Conservation (phyloP, 1,139 yeast genomes). For the Citeromyces siamensis region DNA sequence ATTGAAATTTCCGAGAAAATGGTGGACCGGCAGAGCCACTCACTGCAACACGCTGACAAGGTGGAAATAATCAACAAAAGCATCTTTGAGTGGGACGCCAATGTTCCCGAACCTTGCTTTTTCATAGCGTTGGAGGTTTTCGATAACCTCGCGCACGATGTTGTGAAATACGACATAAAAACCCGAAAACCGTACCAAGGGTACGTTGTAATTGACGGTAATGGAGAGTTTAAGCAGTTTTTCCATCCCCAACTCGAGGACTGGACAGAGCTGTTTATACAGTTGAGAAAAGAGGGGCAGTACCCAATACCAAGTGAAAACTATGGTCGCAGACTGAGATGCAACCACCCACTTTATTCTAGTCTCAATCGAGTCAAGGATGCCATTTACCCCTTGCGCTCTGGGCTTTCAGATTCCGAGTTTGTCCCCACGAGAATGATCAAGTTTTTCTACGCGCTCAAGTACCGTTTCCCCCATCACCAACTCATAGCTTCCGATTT, state of each 20-base stretch:
- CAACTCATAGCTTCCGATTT: slow-evolving; percentile 66
- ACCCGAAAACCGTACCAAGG: slow-evolving; percentile 70
- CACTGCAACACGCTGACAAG: slow-evolving; percentile 28
- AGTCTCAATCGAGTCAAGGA: slow-evolving; percentile 18
- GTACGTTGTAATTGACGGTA: slow-evolving; percentile 58
- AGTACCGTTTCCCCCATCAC: slow-evolving; percentile 64
- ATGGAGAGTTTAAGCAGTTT: slow-evolving; percentile 70
- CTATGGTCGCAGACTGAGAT: slow-evolving; percentile 4
- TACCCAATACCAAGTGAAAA: slow-evolving; percentile 20
- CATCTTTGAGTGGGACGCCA: slow-evolving; percentile 60
- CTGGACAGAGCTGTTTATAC: slow-evolving; percentile 42
- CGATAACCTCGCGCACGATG: slow-evolving; percentile 79
- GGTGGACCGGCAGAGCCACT: slow-evolving; percentile 44
- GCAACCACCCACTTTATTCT: slow-evolving; percentile 17
- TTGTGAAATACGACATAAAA: slow-evolving; percentile 58
- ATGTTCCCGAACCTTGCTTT: slow-evolving; percentile 60
- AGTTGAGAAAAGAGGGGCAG: slow-evolving; percentile 36
- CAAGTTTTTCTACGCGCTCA: slow-evolving; percentile 53
- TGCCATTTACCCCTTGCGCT: slow-evolving; percentile 41
- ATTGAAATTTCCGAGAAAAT: slow-evolving; percentile 66
- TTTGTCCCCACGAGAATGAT: slow-evolving; percentile 69
- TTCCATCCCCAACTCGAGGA: slow-evolving; percentile 58
- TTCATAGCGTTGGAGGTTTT: slow-evolving; percentile 77
- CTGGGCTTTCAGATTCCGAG: slow-evolving; percentile 62
- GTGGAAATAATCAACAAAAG: slow-evolving; percentile 62